A percentile compares a stretch with the other conserved stretches of the same genome.
These are phyloP conservation scores for Geum urbanum DNA, from an alignment of 306 rosid species.

Conservation along the genomic window DNA sequence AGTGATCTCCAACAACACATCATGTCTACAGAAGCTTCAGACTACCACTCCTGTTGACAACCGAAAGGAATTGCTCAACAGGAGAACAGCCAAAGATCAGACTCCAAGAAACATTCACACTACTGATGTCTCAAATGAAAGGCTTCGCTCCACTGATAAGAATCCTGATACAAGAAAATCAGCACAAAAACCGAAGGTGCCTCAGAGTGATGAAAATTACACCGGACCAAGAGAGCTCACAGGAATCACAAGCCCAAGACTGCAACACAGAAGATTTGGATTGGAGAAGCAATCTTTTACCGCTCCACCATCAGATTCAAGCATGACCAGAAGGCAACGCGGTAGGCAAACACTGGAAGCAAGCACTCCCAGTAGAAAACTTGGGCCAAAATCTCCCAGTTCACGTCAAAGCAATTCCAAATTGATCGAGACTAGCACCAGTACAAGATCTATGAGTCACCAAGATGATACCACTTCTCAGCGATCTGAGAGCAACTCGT, in stretches of 20 bases:
- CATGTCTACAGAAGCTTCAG: constrained; percentile 28
- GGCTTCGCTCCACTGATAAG: constrained; percentile 32
- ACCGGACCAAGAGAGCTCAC: constrained; percentile 30
- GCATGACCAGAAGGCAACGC: constrained; percentile 37
- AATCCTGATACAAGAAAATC: constrained; percentile 34
- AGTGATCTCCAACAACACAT: constrained; percentile 24
- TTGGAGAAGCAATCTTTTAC: constrained; percentile 54
- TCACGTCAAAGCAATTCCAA: constrained; percentile 36
- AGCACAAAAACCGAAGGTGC: constrained; percentile 34
- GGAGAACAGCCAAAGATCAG: constrained; percentile 30
- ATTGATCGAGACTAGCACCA: constrained; percentile 30
- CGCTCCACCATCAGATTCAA: constrained; percentile 43
- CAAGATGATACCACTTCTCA: constrained; percentile 41
- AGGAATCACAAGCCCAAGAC: constrained; percentile 52
- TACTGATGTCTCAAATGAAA: constrained; percentile 32
- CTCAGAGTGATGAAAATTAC: constrained; percentile 34
- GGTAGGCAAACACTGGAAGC: constrained; percentile 33
- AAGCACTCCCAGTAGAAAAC: constrained; percentile 38
- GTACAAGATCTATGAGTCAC: constrained; percentile 34
- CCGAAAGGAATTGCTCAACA: constrained; percentile 39
- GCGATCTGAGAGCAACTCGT: constrained; percentile 42
- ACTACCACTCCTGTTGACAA: constrained; percentile 28
- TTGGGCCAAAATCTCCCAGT: constrained; percentile 39
- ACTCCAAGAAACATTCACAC: constrained; percentile 29
- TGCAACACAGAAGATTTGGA: constrained; percentile 45